Conservation (phyloP, 2,329 filamentous ascomycete genomes). For the Grosmannia huntii region DNA sequence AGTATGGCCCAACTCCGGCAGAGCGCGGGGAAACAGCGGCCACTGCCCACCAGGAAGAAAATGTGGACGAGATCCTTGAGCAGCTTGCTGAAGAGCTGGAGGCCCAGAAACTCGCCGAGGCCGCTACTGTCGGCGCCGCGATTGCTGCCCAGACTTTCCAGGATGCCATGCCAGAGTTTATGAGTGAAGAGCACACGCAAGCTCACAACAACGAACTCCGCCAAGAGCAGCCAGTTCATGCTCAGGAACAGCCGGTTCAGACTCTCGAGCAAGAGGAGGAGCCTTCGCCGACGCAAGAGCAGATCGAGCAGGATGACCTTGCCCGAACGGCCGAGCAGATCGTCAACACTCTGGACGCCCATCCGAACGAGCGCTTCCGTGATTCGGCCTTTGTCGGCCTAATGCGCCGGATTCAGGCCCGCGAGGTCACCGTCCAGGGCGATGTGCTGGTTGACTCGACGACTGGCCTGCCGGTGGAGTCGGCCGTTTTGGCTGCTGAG, state of each 20-base stretch:
- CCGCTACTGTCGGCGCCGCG: neutral
- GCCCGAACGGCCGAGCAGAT: constrained; percentile 59
- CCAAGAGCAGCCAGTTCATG: too few species aligned
- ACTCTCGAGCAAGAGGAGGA: neutral
- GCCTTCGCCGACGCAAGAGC: constrained; percentile 8
- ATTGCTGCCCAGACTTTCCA: neutral
- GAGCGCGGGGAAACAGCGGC: constrained; percentile 2
- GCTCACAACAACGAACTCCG: neutral
- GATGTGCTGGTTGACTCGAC: constrained; percentile 22
- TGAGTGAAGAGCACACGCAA: neutral
- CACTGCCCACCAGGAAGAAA: constrained; percentile 5
- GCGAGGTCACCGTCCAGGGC: constrained; percentile 59
- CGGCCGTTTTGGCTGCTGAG: neutral
- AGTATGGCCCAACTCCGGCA: constrained; percentile 15
- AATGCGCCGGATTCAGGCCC: constrained; percentile 63
- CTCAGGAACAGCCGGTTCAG: neutral
- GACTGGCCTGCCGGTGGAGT: constrained; percentile 15
- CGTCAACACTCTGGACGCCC: constrained; percentile 53
- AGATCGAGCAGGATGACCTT: constrained; percentile 42
- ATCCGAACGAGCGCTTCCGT: constrained; percentile 62
- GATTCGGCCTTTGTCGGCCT: constrained; percentile 64
- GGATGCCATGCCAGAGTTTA: neutral
- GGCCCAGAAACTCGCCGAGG: neutral
- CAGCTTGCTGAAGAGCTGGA: constrained; percentile 12
- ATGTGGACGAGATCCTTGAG: constrained; percentile 15